Evolutionary conservation across 768 basidiomycete genomes (phyloP).

Genomic region (Tephrocybe rancida): DNA sequence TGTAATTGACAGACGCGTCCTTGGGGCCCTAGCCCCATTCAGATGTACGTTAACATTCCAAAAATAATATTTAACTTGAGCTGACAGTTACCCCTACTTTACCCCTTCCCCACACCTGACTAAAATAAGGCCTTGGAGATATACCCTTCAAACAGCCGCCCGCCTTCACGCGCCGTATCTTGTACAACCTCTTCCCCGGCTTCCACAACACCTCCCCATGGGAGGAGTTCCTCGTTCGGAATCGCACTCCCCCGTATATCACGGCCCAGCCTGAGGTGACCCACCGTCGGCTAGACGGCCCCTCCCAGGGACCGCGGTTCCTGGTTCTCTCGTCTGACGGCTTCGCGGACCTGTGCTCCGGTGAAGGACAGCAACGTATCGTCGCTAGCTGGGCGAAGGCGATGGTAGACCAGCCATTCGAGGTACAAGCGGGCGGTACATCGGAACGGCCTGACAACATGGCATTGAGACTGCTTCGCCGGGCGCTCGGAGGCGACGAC

Average conservation of each 20-base stretch:
- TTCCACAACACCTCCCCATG: conserved; percentile 61
- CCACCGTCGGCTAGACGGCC: conserved; percentile 48
- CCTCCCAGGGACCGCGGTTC: conserved; percentile 41
- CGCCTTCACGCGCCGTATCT: conserved; percentile 62
- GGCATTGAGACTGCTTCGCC: conserved; percentile 59
- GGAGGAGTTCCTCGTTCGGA: conserved; percentile 69
- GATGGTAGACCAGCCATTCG: conserved; percentile 33
- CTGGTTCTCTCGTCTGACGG: conserved; percentile 71
- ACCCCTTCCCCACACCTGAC: conserved; percentile 6
- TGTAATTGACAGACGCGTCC: conserved; percentile 64
- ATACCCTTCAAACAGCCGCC: conserved; percentile 77
- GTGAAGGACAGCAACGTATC: conserved; percentile 46
- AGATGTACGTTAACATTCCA: conserved; percentile 54
- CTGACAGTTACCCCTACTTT: conserved; percentile 11
- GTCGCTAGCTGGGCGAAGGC: conserved; percentile 54
- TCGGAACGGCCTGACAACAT: conserved; percentile 38
- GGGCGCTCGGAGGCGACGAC: conserved; percentile 61
- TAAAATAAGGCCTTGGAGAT: conserved; percentile 60
- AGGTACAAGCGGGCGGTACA: conserved; percentile 11
- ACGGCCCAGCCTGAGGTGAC: conserved; percentile 64
- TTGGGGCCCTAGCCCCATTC: conserved; percentile 78
- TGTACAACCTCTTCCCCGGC: conserved; percentile 68
- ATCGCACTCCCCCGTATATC: conserved; percentile 67
- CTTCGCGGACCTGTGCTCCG: conserved; percentile 60
- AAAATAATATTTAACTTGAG: conserved; percentile 14